These are phyloP conservation scores for Kodamaea derodonti DNA, from an alignment of 1,139 yeast genomes.

Conservation along the genomic window DNA sequence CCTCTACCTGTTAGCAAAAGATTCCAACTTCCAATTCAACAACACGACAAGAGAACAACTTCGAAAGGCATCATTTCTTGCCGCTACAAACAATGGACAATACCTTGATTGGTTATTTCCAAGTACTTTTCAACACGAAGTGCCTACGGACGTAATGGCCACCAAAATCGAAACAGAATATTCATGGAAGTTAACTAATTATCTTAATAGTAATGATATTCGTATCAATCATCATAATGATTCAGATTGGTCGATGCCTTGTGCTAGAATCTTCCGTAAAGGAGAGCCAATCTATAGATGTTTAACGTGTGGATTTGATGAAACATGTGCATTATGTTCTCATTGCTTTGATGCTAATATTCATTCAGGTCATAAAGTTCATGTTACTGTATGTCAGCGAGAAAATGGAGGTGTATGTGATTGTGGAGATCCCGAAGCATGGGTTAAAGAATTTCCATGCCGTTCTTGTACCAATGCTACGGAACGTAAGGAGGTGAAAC, in stretches of 20 bases:
- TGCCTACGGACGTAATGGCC: conserved; percentile 9
- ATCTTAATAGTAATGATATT: conserved; percentile 25
- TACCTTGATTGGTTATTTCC: conserved; percentile 52
- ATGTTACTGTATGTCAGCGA: conserved; percentile 66
- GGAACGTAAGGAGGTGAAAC: neutral
- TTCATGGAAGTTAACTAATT: conserved; percentile 33
- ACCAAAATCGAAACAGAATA: conserved; percentile 30
- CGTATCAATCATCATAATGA: conserved; percentile 32
- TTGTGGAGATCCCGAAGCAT: conserved; percentile 64
- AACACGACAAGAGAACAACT: conserved; percentile 36
- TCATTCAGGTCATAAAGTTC: conserved; percentile 75
- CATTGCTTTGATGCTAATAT: conserved; percentile 68
- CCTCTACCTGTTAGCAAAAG: conserved; percentile 32
- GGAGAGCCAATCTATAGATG: conserved; percentile 91
- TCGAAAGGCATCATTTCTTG: conserved; percentile 46
- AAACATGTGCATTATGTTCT: conserved; percentile 81
- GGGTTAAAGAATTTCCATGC: conserved; percentile 41
- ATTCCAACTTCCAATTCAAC: conserved; percentile 31
- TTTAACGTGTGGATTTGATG: conserved; percentile 79
- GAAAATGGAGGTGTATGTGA: conserved; percentile 87
- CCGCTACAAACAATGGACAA: conserved; percentile 49
- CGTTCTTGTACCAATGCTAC: neutral
- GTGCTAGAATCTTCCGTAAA: conserved; percentile 68
- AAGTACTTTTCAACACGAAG: conserved; percentile 15
- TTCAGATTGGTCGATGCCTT: conserved; percentile 66